These are phyloP conservation scores for Remersonia thermophila DNA, from an alignment of 2,329 filamentous ascomycete genomes.

Conservation along the genomic window DNA sequence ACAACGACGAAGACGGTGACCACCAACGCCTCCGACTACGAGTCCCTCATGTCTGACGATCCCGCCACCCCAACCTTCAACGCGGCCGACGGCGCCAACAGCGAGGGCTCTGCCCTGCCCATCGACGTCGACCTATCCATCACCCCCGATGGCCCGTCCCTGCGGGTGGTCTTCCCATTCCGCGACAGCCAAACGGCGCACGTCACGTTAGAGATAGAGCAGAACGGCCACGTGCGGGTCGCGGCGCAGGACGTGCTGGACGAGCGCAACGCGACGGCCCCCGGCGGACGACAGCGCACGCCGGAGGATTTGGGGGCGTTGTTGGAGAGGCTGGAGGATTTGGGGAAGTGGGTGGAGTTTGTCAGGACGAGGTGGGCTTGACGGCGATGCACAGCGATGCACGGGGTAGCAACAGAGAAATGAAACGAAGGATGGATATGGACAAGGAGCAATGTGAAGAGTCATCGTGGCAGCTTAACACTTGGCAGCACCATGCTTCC, in stretches of 20 bases:
- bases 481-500: too few relatives aligned
- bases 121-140: slow-evolving; percentile 42
- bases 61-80: background rate
- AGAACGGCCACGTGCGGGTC: slow-evolving; percentile 47
- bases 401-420: background rate
- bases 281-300: slow-evolving; percentile 26
- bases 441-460: too few relatives aligned
- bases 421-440: too few relatives aligned
- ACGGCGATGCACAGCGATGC: slow-evolving; percentile 1
- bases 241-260: slow-evolving; percentile 44
- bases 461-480: too few relatives aligned
- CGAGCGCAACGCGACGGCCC: slow-evolving; percentile 15
- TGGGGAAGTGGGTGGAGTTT: slow-evolving; percentile 43
- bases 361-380: slow-evolving; percentile 27
- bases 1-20: slow-evolving; percentile 11
- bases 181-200: slow-evolving; percentile 31
- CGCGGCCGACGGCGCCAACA: too few relatives aligned
- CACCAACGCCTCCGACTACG: slow-evolving; percentile 19
- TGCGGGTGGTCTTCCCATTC: slow-evolving; percentile 45
- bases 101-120: slow-evolving; percentile 15
- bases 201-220: slow-evolving; percentile 45
- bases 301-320: slow-evolving; percentile 32
- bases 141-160: slow-evolving; percentile 31
- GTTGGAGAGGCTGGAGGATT: slow-evolving; percentile 38
- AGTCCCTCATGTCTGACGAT: slow-evolving; percentile 10